phyloP scores from a whole-genome alignment of 306 rosid genomes.

The Dryas drummondii region DNA sequence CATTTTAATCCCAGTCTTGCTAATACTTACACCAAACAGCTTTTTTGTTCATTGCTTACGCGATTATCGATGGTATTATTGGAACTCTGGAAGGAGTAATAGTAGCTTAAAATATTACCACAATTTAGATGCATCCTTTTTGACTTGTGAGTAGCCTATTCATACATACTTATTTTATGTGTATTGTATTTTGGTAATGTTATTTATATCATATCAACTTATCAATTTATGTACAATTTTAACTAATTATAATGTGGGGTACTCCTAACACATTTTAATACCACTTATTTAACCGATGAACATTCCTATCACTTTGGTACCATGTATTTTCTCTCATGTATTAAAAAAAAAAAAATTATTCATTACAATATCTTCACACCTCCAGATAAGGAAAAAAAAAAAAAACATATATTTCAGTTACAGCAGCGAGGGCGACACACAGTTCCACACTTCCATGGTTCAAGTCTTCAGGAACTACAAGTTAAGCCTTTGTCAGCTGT shows the following conservation, averaged over 20 bases:
- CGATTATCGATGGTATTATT: slow-evolving; percentile 24
- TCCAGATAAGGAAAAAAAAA: not conserved
- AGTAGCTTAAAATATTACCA: not conserved
- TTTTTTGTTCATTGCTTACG: slow-evolving; percentile 38
- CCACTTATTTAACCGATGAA: too few species aligned
- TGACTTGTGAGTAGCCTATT: too few species aligned
- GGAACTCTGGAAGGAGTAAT: not conserved
- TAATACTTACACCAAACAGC: slow-evolving; percentile 63
- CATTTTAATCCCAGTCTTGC: slow-evolving; percentile 2
- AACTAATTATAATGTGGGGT: too few species aligned
- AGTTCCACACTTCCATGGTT: not conserved
- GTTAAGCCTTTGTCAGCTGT: slow-evolving; percentile 17
- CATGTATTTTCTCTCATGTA: too few species aligned
- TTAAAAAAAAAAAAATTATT: too few species aligned
- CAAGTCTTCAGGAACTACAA: not conserved
- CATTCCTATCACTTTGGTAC: too few species aligned
- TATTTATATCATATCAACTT: too few species aligned
- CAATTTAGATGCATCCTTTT: not conserved
- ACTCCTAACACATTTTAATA: too few species aligned
- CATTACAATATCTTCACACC: too few species aligned
- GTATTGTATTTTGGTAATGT: too few species aligned
- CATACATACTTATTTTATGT: too few species aligned
- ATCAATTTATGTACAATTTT: too few species aligned
- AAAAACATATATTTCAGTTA: slow-evolving; percentile 14
- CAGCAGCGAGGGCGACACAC: slow-evolving; percentile 1